These are phyloP conservation scores for Penicillium bovifimosum DNA, from an alignment of 495 filamentous ascomycete species.

Conservation along the genomic window DNA sequence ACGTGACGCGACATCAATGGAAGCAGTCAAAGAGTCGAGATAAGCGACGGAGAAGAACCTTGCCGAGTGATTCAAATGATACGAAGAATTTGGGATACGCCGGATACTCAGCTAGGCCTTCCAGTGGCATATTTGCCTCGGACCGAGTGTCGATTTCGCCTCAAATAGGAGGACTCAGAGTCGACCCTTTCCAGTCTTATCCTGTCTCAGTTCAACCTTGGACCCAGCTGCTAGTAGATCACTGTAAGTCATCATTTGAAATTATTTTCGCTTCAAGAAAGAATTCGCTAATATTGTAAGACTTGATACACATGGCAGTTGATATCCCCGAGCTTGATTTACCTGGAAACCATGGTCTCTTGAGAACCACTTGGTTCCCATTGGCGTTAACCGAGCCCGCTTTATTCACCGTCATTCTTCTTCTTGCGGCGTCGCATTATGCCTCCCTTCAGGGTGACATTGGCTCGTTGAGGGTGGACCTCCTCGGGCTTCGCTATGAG, in stretches of 20 bases:
- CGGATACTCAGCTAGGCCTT: too few relatives aligned
- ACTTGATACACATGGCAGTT: constrained; percentile 39
- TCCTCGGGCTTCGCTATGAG: constrained; percentile 31
- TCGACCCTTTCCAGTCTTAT: constrained; percentile 36
- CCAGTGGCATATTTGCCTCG: too few relatives aligned
- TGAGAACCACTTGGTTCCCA: constrained; percentile 43
- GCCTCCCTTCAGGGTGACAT: constrained; percentile 17
- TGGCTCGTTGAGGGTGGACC: constrained; percentile 17
- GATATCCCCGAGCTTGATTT: constrained; percentile 45
- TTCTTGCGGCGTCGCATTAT: constrained; percentile 40
- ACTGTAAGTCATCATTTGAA: constrained; percentile 26
- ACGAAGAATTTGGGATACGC: too few relatives aligned
- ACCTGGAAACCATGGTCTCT: constrained; percentile 26
- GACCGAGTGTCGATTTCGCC: too few relatives aligned
- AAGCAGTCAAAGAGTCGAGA: constrained; percentile 6
- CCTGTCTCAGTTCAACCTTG: constrained; percentile 24
- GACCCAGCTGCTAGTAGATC: constrained; percentile 31
- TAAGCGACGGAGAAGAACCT: not conserved
- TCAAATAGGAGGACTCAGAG: constrained; percentile 31
- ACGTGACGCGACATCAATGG: constrained; percentile 30
- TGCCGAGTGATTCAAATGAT: constrained; percentile 3
- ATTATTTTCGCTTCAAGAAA: not conserved
- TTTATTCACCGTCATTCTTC: constrained; percentile 39
- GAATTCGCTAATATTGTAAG: constrained; percentile 15
- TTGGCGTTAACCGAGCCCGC: constrained; percentile 38